phyloP scores from a whole-genome alignment of 2,329 filamentous ascomycete species.

The Venturia carpophila region DNA sequence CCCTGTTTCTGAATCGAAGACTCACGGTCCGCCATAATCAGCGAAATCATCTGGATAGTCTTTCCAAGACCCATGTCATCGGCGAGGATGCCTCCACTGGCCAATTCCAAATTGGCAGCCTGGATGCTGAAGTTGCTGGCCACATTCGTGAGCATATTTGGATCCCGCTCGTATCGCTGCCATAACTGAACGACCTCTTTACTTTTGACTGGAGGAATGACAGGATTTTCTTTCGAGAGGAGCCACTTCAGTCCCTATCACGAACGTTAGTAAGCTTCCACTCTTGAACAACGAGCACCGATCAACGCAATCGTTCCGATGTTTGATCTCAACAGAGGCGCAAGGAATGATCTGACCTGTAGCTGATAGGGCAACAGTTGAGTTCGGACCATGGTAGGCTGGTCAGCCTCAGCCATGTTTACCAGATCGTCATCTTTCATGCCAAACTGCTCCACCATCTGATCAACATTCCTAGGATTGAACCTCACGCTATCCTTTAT shows the following conservation, averaged over 20 bases:
- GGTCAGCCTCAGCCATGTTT: slow-evolving; percentile 62
- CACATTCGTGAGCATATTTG: slow-evolving; percentile 53
- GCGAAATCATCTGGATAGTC: slow-evolving; percentile 75
- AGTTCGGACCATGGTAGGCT: slow-evolving; percentile 58
- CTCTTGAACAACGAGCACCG: too few relatives aligned
- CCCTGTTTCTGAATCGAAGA: slow-evolving; percentile 24
- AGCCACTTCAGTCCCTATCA: slow-evolving; percentile 67
- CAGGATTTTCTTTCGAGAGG: slow-evolving; percentile 63
- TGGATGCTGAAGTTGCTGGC: slow-evolving; percentile 61
- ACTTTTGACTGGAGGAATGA: slow-evolving; percentile 51
- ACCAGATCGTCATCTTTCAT: slow-evolving; percentile 62
- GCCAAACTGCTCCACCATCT: slow-evolving; percentile 62
- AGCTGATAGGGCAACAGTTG: slow-evolving; percentile 71
- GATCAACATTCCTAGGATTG: slow-evolving; percentile 55
- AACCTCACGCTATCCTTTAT: slow-evolving; percentile 59
- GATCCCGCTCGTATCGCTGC: slow-evolving; percentile 45
- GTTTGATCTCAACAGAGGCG: not conserved
- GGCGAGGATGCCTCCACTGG: slow-evolving; percentile 75
- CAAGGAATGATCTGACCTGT: slow-evolving; percentile 29
- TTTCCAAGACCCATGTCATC: slow-evolving; percentile 94
- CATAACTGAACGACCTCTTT: slow-evolving; percentile 67
- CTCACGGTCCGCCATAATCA: slow-evolving; percentile 56
- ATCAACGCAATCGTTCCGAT: not conserved
- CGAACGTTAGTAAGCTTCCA: not conserved
- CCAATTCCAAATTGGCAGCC: slow-evolving; percentile 50